Percentiles rank a stretch among this genome's conserved stretches.
phyloP scores from a whole-genome alignment of 768 basidiomycete species.

The Russula foetens region DNA sequence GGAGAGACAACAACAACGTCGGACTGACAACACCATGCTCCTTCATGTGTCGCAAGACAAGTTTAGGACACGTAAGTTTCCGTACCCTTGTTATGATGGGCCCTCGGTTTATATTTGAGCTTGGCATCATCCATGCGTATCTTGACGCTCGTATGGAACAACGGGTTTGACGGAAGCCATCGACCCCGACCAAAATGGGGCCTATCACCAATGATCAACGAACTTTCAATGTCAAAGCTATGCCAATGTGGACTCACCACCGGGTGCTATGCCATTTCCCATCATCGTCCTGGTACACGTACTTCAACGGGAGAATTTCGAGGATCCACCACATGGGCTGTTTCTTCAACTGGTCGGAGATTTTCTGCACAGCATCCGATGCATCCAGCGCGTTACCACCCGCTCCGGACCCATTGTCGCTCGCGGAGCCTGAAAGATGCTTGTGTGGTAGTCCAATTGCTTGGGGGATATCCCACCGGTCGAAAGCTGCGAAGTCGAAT shows the following conservation, averaged over 20 bases:
- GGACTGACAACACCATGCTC: not conserved
- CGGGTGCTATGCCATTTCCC: conserved; percentile 47
- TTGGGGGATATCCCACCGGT: conserved; percentile 7
- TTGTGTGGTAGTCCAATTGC: not conserved
- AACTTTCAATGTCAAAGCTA: not conserved
- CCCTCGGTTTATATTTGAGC: conserved; percentile 51
- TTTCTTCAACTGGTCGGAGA: conserved; percentile 44
- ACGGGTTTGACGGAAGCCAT: conserved; percentile 39
- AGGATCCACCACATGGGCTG: conserved; percentile 61
- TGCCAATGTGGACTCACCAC: conserved; percentile 36
- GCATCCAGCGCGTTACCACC: not conserved
- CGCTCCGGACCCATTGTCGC: no score
- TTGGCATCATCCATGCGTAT: conserved; percentile 41
- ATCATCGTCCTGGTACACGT: conserved; percentile 45
- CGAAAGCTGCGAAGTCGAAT: conserved; percentile 6
- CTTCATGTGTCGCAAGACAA: not conserved
- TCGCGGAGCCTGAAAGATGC: not conserved
- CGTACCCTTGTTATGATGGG: conserved; percentile 39
- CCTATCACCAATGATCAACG: conserved; percentile 25
- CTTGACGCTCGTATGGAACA: conserved; percentile 58
- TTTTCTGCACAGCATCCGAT: conserved; percentile 33
- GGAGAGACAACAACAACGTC: not conserved
- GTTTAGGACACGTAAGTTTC: conserved; percentile 40
- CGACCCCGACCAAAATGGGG: conserved; percentile 54
- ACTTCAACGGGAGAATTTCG: conserved; percentile 51